phyloP scores from a whole-genome alignment of 768 basidiomycete species.

The Mrakia blollopis region DNA sequence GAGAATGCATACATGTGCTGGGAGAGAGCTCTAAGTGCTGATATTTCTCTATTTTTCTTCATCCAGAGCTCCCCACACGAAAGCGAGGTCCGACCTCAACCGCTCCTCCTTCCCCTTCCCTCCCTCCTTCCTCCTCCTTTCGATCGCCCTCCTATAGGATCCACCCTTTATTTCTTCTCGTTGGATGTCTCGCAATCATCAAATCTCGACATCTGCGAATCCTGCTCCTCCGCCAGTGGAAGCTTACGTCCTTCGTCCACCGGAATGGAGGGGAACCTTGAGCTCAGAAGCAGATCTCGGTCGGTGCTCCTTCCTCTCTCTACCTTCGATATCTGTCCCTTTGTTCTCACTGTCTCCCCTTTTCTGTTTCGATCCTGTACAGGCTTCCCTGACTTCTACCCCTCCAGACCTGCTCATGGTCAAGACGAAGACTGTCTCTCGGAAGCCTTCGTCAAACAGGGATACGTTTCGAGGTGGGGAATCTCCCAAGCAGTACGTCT shows the following conservation, averaged over 20 bases:
- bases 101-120: not conserved
- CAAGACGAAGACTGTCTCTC: conserved; percentile 39
- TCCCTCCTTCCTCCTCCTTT: not conserved
- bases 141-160: not conserved
- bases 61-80: too few species aligned
- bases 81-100: not conserved
- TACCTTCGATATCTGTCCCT: not conserved
- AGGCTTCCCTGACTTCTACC: conserved; percentile 38
- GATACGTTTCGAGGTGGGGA: conserved; percentile 35
- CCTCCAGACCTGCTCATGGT: conserved; percentile 34
- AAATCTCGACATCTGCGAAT: conserved; percentile 9
- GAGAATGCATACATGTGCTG: too few species aligned
- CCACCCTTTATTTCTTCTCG: not conserved
- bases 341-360: not conserved
- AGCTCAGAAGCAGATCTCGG: conserved; percentile 25
- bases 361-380: too few species aligned
- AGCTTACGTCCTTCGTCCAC: conserved; percentile 15
- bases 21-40: too few species aligned
- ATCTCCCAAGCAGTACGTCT: conserved; percentile 24
- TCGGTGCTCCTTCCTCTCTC: not conserved
- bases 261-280: conserved; percentile 19
- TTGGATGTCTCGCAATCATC: conserved; percentile 4
- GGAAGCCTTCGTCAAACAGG: conserved; percentile 37
- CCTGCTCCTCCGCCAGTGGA: conserved; percentile 1
- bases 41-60: too few species aligned